Evolutionary conservation across 2,329 filamentous ascomycete species (phyloP), one percentile per base, ranked within the genome.

Genomic region (Fusarium metavorans): DNA sequence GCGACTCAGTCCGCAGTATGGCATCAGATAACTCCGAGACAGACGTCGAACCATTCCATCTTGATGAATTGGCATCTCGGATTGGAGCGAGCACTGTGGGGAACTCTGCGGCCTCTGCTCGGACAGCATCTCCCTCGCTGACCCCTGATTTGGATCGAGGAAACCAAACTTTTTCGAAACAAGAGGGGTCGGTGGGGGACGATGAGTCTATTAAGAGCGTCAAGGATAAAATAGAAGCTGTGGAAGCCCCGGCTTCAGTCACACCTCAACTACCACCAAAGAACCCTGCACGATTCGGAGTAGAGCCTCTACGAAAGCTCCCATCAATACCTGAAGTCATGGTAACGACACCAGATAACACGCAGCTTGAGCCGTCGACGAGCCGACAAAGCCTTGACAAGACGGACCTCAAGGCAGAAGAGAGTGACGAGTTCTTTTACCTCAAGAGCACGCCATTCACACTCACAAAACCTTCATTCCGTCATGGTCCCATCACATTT

Each of bases 401-500:
- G 8, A 18, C 45, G 4, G 72, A 65, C 14, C 68, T 81, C 27
- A 74, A 71, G n/a, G 75, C 80, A 16, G 77, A 80, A 5, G 81
- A 83, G 18, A 81, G 83, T 13, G 85, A 87, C 3, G 86, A 88
- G 39, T 86, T 84, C 65, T 77, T 90, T 39, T 88, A 86, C 74
- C 81, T 88, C 56, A 82, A 81, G 63, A 87, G 84, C 58, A 88
- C 88, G 0, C 84, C 85, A 0, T 89, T 83, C 72, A 89, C 88
- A 0, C 66, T 87, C 30, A 88, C 84, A 0, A 85, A 83, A 20
- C 88, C 89, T 1, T 77, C 79, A 3, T 88, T 89, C 76, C 84
- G 83, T 9, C 90, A 92, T 71, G 90, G 90, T 0, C 86, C 85
- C 4, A 89, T 92, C 71, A 85, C 88, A 4, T 80, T 91, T 58